Evolutionary conservation across 257 asterid species (phyloP).

Genomic region (Jacaranda mimosifolia): DNA sequence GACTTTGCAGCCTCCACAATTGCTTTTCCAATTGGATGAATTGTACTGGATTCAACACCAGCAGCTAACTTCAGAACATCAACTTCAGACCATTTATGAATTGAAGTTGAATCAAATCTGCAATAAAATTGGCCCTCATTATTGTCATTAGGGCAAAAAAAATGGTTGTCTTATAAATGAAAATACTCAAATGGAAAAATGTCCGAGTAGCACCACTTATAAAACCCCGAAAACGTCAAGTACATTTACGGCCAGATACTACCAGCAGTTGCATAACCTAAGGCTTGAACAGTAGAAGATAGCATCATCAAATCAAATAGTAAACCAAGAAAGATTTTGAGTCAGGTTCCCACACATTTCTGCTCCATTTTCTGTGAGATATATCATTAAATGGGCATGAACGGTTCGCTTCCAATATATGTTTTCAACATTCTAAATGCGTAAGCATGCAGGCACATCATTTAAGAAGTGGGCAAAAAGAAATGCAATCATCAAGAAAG

Average conservation of each 20-base stretch:
- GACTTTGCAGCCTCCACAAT: constrained; percentile 88
- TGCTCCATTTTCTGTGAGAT: background rate
- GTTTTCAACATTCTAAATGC: background rate
- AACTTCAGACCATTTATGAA: constrained; percentile 72
- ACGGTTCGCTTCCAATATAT: background rate
- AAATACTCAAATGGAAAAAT: constrained; percentile 12
- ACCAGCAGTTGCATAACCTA: constrained; percentile 15
- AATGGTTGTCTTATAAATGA: constrained; percentile 4
- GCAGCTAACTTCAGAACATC: constrained; percentile 90
- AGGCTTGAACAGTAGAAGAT: constrained; percentile 2
- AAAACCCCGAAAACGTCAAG: background rate
- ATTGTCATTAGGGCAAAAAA: constrained; percentile 36
- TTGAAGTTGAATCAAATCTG: constrained; percentile 63
- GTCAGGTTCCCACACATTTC: background rate
- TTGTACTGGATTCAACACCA: constrained; percentile 95
- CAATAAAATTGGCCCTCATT: constrained; percentile 37
- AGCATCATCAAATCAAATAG: constrained; percentile 18
- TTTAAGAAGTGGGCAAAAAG: constrained; percentile 12
- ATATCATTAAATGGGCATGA: background rate
- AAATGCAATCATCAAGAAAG: constrained; percentile 16
- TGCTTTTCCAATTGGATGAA: constrained; percentile 98
- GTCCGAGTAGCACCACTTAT: background rate
- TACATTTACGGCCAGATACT: constrained; percentile 20
- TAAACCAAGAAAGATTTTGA: background rate
- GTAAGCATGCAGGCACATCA: background rate